These are phyloP conservation scores for Heimioporus sp. DNA, from an alignment of 768 basidiomycete species.

Conservation along the genomic window DNA sequence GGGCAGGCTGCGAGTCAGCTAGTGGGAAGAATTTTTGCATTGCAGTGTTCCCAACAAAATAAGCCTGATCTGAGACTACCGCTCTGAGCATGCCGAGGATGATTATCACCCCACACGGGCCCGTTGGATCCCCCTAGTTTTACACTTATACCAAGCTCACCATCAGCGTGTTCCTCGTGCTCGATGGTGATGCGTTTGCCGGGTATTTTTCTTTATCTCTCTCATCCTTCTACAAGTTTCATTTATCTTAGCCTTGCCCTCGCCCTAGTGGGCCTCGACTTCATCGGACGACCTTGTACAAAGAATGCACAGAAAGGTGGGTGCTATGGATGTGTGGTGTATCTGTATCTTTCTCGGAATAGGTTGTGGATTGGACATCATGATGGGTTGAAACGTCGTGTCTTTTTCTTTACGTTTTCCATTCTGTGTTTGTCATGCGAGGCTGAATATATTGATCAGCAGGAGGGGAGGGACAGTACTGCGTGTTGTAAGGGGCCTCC, in stretches of 20 bases:
- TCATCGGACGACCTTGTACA: slow-evolving; percentile 77
- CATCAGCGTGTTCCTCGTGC: slow-evolving; percentile 66
- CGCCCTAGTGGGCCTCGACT: slow-evolving; percentile 89
- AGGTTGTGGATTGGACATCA: too few species aligned
- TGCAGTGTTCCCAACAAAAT: too few species aligned
- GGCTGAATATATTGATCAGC: too few species aligned
- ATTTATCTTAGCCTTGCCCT: slow-evolving; percentile 65
- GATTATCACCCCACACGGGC: slow-evolving; percentile 23
- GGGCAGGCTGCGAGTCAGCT: too few species aligned
- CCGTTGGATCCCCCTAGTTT: slow-evolving; percentile 60
- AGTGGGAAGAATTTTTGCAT: too few species aligned
- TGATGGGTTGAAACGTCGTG: too few species aligned
- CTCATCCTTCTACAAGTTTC: background rate
- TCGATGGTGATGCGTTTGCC: slow-evolving; percentile 89
- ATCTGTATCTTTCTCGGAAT: too few species aligned
- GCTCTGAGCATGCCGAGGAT: slow-evolving; percentile 3
- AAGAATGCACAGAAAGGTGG: slow-evolving; percentile 71
- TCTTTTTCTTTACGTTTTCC: too few species aligned
- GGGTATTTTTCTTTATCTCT: slow-evolving; percentile 51
- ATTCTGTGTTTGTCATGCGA: too few species aligned
- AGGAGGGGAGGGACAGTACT: too few species aligned
- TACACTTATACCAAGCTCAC: slow-evolving; percentile 71
- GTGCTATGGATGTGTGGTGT: too few species aligned
- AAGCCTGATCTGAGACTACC: background rate
- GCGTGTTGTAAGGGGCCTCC: too few species aligned